phyloP scores from a whole-genome alignment of 2,329 filamentous ascomycete genomes.

The Fusarium napiforme region DNA sequence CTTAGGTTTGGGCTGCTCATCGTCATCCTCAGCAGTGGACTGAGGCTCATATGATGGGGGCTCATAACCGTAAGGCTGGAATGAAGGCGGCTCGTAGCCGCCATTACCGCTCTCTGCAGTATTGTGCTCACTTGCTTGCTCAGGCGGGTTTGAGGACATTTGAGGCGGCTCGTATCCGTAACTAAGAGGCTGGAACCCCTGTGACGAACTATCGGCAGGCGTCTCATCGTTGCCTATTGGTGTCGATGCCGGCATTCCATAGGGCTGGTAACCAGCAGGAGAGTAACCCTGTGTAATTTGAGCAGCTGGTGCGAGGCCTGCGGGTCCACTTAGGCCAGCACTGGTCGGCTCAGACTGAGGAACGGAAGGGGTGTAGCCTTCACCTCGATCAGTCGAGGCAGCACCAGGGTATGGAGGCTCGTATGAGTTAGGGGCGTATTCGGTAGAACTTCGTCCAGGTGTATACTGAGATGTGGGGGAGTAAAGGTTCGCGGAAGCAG shows the following conservation, averaged over 20 bases:
- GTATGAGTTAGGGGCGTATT: slow-evolving; percentile 50
- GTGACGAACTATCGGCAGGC: slow-evolving; percentile 32
- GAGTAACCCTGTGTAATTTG: slow-evolving; percentile 40
- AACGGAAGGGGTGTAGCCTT: slow-evolving; percentile 35
- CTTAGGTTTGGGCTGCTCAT: slow-evolving; percentile 68
- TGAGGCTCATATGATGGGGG: slow-evolving; percentile 68
- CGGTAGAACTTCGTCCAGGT: slow-evolving; percentile 50
- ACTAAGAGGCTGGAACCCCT: slow-evolving; percentile 58
- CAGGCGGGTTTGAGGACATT: slow-evolving; percentile 41
- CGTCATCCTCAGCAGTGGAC: slow-evolving; percentile 52
- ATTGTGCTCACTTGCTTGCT: slow-evolving; percentile 24
- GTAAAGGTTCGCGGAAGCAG: slow-evolving; percentile 43
- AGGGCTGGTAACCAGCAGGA: slow-evolving; percentile 45
- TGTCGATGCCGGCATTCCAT: slow-evolving; percentile 42
- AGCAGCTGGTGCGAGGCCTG: slow-evolving; percentile 40
- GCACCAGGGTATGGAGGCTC: slow-evolving; percentile 47
- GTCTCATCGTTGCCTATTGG: slow-evolving; percentile 14
- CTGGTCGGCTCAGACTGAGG: slow-evolving; percentile 24
- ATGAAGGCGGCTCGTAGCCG: slow-evolving; percentile 71
- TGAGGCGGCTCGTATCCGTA: slow-evolving; percentile 65
- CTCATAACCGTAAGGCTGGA: slow-evolving; percentile 68
- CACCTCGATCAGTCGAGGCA: slow-evolving; percentile 17
- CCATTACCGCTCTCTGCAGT: slow-evolving; percentile 49
- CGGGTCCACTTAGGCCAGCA: slow-evolving; percentile 2
- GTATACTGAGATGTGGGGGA: slow-evolving; percentile 62